These are phyloP conservation scores for Mycocentrospora acerina DNA, from an alignment of 2,329 filamentous ascomycete species.

Conservation along the genomic window DNA sequence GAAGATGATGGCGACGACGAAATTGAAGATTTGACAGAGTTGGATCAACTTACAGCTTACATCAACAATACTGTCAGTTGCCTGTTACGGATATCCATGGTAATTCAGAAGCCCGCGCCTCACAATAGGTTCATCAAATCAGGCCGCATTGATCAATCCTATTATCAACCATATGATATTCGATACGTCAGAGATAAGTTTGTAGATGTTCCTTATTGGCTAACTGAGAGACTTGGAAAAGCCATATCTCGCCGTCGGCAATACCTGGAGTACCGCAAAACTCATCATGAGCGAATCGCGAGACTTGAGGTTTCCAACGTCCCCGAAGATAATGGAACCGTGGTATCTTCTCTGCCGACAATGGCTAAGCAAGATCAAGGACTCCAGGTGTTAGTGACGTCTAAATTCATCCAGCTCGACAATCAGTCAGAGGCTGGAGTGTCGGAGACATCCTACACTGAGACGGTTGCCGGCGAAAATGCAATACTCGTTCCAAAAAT, in stretches of 20 bases:
- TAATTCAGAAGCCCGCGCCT: constrained; percentile 4
- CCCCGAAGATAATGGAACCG: not conserved
- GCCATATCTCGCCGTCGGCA: constrained; percentile 3
- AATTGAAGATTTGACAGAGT: not conserved
- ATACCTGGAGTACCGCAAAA: constrained; percentile 2
- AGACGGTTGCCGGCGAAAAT: not conserved
- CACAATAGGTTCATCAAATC: constrained; percentile 5
- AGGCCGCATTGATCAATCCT: constrained; percentile 3
- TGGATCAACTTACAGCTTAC: constrained; percentile 1
- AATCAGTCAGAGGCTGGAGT: not conserved
- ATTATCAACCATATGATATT: constrained; percentile 1
- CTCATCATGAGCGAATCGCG: not conserved
- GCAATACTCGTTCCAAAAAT: not conserved
- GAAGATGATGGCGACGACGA: not conserved
- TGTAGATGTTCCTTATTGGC: constrained; percentile 1
- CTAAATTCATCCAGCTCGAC: not conserved
- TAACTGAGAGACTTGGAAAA: constrained; percentile 3
- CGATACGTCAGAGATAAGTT: constrained; percentile 4
- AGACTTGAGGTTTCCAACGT: not conserved
- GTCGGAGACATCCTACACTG: constrained; percentile 1
- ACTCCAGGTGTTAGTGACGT: not conserved
- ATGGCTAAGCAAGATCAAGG: not conserved
- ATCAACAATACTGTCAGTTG: constrained; percentile 1
- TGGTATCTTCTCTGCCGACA: not conserved
- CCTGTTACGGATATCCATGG: constrained; percentile 3